Percentiles rank a stretch among this genome's conserved stretches.
These are phyloP conservation scores for Xylaria curta DNA, from an alignment of 495 filamentous ascomycete species.

Conservation along the genomic window DNA sequence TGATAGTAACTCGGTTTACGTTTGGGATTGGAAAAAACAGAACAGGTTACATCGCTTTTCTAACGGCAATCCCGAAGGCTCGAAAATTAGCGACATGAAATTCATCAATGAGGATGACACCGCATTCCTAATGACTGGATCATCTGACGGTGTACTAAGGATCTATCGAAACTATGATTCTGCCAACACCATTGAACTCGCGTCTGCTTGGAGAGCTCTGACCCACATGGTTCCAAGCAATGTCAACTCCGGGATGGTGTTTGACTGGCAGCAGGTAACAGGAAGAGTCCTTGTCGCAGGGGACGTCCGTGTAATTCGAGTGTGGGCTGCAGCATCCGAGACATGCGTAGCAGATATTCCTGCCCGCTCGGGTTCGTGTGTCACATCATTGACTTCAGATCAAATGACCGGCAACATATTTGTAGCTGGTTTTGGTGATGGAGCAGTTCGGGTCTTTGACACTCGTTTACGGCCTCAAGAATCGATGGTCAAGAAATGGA, in stretches of 20 bases:
- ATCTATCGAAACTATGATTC: slow-evolving; percentile 92
- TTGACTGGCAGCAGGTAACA: slow-evolving; percentile 98
- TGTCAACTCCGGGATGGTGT: slow-evolving; percentile 91
- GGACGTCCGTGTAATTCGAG: slow-evolving; percentile 91
- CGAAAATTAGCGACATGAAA: slow-evolving; percentile 89
- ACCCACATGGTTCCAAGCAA: slow-evolving; percentile 92
- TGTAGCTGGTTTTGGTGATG: slow-evolving; percentile 94
- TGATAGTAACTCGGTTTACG: slow-evolving; percentile 83
- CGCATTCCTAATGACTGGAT: slow-evolving; percentile 91
- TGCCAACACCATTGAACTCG: slow-evolving; percentile 76
- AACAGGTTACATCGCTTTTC: slow-evolving; percentile 82
- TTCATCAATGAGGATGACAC: slow-evolving; percentile 99
- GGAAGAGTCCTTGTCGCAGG: slow-evolving; percentile 93
- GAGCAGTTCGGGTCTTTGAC: slow-evolving; percentile 94
- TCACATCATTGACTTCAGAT: slow-evolving; percentile 94
- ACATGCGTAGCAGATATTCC: slow-evolving; percentile 94
- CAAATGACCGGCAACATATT: slow-evolving; percentile 97
- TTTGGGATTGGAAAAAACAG: slow-evolving; percentile 91
- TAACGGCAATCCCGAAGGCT: slow-evolving; percentile 89
- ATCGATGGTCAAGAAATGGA: slow-evolving; percentile 94
- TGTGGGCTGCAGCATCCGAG: slow-evolving; percentile 95
- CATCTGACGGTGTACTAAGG: slow-evolving; percentile 90
- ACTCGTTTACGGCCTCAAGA: slow-evolving; percentile 79
- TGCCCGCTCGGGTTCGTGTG: slow-evolving; percentile 92
- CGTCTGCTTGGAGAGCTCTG: slow-evolving; percentile 87